phyloP scores from a whole-genome alignment of 345 rosid genomes.

The Lepidium sativum region DNA sequence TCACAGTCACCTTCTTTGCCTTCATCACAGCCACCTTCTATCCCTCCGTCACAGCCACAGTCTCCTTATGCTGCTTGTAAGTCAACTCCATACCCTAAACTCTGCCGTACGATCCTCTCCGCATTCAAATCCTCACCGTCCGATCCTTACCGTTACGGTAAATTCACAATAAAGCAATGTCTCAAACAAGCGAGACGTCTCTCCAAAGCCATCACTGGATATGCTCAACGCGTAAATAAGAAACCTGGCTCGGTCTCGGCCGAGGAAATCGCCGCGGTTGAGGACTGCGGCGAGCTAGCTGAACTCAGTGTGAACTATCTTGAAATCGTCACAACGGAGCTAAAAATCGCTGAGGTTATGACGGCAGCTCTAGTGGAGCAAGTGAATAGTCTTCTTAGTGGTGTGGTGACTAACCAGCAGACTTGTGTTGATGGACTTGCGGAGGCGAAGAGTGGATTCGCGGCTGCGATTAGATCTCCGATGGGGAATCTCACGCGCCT shows the following conservation, averaged over 20 bases:
- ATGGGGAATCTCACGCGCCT: slow-evolving; percentile 36
- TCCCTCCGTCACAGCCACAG: slow-evolving; percentile 6
- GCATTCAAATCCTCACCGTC: slow-evolving; percentile 36
- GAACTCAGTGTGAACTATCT: slow-evolving; percentile 46
- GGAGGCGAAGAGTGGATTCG: slow-evolving; percentile 37
- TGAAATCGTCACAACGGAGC: slow-evolving; percentile 30
- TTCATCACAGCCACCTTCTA: not conserved
- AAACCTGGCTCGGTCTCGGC: slow-evolving; percentile 1
- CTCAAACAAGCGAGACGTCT: slow-evolving; percentile 40
- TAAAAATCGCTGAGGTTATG: slow-evolving; percentile 27
- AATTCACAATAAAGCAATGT: slow-evolving; percentile 55
- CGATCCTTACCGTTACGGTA: slow-evolving; percentile 44
- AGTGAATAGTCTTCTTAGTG: slow-evolving; percentile 47
- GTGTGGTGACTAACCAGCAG: slow-evolving; percentile 61
- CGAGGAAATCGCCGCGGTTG: slow-evolving; percentile 25
- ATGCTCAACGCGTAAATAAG: slow-evolving; percentile 13
- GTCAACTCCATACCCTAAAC: slow-evolving; percentile 60
- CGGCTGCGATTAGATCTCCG: slow-evolving; percentile 27
- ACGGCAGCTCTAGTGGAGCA: slow-evolving; percentile 37
- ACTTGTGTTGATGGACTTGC: slow-evolving; percentile 51
- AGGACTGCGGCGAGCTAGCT: slow-evolving; percentile 44
- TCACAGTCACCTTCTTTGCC: not conserved
- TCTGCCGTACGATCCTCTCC: slow-evolving; percentile 55
- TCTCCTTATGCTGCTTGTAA: slow-evolving; percentile 42
- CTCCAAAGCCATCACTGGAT: slow-evolving; percentile 30